Base-by-base conservation (phyloP, 192 early-diverging fungal genomes). In the Podila minutissima region DNA sequence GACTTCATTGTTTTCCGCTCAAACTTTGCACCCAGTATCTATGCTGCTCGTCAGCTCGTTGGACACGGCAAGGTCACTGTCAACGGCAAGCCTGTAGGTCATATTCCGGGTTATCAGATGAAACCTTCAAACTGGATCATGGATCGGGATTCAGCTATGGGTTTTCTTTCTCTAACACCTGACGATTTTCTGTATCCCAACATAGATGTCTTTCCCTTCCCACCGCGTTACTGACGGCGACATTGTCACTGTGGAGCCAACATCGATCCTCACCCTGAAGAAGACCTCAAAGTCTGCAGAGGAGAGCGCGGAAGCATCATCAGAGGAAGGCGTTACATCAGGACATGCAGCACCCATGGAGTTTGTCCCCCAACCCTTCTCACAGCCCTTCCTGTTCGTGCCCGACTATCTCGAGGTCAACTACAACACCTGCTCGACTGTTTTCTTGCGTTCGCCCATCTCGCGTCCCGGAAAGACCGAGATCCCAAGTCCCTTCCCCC, bases 381-480 rank as follows among this genome's bases (percentile, higher is more conserved):
- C 91, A 82, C 92, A 95, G 76, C 96, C 98, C 13, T 97, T 93
- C 89, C 92, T 99, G 91, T 99, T 97, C 79, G 89, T 97, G 22
- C 98, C 98, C 10, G 91, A 95, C 61, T 99, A 99, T 82, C 92
- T 99, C 31, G 98, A 99, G 86, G 97, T 99, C 60, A 93, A 96
- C 87, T 99, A 97, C 87, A 93, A 93, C 82, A 96, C 93, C 9
- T 97, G 96, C 90, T 94, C 93, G 35, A 87, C 90, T 2, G 91
- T 96, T 57, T 96, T 96, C 75, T 83, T 99, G 57, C 93, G 97
- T 64, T 85, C 93, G 31, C 98, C 98, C 17, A 89, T 97, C 57
- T 94, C 94, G 26, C 90, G 94, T 74, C 95, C 97, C 17, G 88
- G 90, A 69, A 77, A 86, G 48, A 93, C 93, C 64, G 98, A 99